Conservation (phyloP, 495 filamentous ascomycete species). For the Xeromyces bisporus region DNA sequence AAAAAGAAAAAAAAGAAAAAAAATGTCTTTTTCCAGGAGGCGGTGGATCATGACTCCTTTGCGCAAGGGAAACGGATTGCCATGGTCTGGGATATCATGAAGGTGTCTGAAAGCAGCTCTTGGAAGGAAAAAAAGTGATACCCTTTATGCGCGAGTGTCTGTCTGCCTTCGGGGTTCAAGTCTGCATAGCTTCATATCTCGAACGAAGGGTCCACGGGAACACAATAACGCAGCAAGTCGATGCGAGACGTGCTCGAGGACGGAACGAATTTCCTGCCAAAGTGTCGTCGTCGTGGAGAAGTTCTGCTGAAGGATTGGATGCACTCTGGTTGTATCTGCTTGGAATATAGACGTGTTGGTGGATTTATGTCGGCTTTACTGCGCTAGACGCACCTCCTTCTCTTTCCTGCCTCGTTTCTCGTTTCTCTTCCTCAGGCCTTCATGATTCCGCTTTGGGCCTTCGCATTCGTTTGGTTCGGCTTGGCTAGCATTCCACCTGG, state of each 20-base stretch:
- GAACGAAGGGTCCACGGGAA: slow-evolving; percentile 16
- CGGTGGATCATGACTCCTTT: slow-evolving; percentile 18
- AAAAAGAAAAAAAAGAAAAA: slow-evolving; percentile 17
- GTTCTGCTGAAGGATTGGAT: slow-evolving; percentile 6
- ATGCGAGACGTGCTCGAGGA: slow-evolving; percentile 4
- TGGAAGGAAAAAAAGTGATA: slow-evolving; percentile 36
- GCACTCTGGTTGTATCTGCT: slow-evolving; percentile 14
- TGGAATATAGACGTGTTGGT: slow-evolving; percentile 19
- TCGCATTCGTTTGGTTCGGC: slow-evolving; percentile 4
- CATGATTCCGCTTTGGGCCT: slow-evolving; percentile 8
- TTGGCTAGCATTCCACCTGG: slow-evolving; percentile 3
- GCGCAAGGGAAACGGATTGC: slow-evolving; percentile 18
- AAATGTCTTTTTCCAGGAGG: slow-evolving; percentile 11
- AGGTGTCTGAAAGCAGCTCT: slow-evolving; percentile 30
- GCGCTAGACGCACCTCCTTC: slow-evolving; percentile 19
- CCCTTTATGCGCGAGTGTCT: slow-evolving; percentile 30
- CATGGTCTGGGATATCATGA: slow-evolving; percentile 26
- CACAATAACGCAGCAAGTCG: slow-evolving; percentile 13
- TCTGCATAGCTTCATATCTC: slow-evolving; percentile 25
- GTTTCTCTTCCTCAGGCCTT: slow-evolving; percentile 12
- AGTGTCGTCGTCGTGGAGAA: slow-evolving; percentile 9
- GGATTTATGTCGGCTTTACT: slow-evolving; percentile 20
- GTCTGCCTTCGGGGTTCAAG: slow-evolving; percentile 27
- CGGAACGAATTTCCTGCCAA: slow-evolving; percentile 11
- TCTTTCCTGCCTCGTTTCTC: slow-evolving; percentile 8